A percentile compares a stretch with the other conserved stretches of the same genome.
These are phyloP conservation scores for Lipomyces yamanashiensis DNA, from an alignment of 805 yeast species.

Conservation along the genomic window DNA sequence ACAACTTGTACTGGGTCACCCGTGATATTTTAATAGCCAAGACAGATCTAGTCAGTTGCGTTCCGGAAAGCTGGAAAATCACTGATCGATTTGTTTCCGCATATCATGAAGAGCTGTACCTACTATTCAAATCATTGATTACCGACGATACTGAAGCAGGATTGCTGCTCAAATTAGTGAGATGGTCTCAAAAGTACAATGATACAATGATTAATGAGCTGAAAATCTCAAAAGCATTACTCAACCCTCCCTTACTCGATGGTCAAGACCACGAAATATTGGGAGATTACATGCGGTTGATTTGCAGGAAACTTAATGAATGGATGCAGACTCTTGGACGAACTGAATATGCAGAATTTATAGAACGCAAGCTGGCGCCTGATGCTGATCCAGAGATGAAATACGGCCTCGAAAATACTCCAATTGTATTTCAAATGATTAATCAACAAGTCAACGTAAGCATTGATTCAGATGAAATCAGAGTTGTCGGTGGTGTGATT, in stretches of 20 bases:
- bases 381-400: slow-evolving; percentile 67
- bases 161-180: slow-evolving; percentile 70
- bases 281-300: slow-evolving; percentile 75
- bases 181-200: slow-evolving; percentile 74
- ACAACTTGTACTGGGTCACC: slow-evolving; percentile 80
- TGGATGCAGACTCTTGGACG: slow-evolving; percentile 76
- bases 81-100: slow-evolving; percentile 62
- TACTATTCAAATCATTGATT: slow-evolving; percentile 65
- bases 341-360: slow-evolving; percentile 70
- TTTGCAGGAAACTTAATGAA: slow-evolving; percentile 74
- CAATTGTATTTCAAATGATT: slow-evolving; percentile 77
- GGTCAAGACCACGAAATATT: slow-evolving; percentile 72
- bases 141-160: slow-evolving; percentile 78
- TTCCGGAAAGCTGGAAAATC: slow-evolving; percentile 78
- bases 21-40: slow-evolving; percentile 74
- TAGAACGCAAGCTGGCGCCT: slow-evolving; percentile 72
- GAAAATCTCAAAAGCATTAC: slow-evolving; percentile 52
- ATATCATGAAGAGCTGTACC: slow-evolving; percentile 70
- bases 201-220: slow-evolving; percentile 57
- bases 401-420: slow-evolving; percentile 74
- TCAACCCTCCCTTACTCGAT: slow-evolving; percentile 66
- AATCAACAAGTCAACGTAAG: slow-evolving; percentile 91
- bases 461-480: slow-evolving; percentile 79
- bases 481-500: slow-evolving; percentile 77
- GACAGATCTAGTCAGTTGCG: slow-evolving; percentile 59